Evolutionary conservation across 805 yeast species (phyloP).

Genomic region (Starmera quercuum): DNA sequence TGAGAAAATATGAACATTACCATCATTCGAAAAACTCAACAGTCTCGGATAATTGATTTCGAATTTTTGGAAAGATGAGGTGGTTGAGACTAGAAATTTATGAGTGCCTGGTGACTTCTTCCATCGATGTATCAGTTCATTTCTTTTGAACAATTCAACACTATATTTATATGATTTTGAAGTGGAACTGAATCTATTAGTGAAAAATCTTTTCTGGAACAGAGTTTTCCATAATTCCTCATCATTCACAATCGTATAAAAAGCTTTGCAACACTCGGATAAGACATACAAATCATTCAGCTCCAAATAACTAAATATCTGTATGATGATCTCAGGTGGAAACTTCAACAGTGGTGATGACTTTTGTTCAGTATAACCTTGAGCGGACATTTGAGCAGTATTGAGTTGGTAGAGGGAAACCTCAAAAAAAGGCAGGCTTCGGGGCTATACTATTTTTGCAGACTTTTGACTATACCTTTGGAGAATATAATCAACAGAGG

Average conservation of each 20-base stretch:
- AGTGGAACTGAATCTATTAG: slow-evolving; percentile 27
- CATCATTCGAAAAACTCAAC: slow-evolving; percentile 10
- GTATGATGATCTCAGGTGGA: slow-evolving; percentile 30
- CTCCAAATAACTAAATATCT: slow-evolving; percentile 27
- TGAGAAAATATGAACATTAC: slow-evolving; percentile 7
- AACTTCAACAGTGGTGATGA: slow-evolving; percentile 16
- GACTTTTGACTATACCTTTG: too few relatives aligned
- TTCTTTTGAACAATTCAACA: slow-evolving; percentile 25
- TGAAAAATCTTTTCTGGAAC: slow-evolving; percentile 21
- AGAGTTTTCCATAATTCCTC: slow-evolving; percentile 36
- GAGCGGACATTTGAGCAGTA: too few relatives aligned
- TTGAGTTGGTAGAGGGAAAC: too few relatives aligned
- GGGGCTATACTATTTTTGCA: too few relatives aligned
- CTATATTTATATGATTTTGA: slow-evolving; percentile 26
- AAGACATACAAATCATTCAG: slow-evolving; percentile 26
- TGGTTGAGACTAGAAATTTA: slow-evolving; percentile 4
- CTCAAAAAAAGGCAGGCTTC: too few relatives aligned
- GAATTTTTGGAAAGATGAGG: slow-evolving; percentile 4
- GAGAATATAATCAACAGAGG: too few relatives aligned
- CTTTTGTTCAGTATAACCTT: too few relatives aligned
- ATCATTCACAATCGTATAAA: slow-evolving; percentile 25
- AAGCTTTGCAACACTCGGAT: slow-evolving; percentile 22
- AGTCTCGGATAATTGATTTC: slow-evolving; percentile 12
- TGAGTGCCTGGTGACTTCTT: slow-evolving; percentile 8
- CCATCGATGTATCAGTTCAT: slow-evolving; percentile 15